phyloP scores from a whole-genome alignment of 768 basidiomycete genomes.

The Kwoniella newhampshirensis region DNA sequence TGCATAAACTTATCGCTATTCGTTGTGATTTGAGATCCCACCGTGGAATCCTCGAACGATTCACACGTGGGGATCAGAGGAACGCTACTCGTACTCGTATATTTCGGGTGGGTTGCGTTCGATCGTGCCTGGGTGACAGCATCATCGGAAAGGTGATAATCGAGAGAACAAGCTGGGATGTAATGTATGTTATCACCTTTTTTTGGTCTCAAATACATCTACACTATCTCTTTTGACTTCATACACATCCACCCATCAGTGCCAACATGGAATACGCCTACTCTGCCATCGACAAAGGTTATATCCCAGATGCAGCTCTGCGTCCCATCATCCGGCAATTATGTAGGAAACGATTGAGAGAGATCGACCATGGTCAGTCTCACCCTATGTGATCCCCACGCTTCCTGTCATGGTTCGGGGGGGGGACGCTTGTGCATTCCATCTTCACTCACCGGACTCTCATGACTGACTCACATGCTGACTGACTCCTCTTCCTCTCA shows the following conservation, averaged over 20 bases:
- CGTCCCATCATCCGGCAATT: conserved; percentile 59
- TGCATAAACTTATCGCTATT: too few relatives aligned
- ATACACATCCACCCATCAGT: background rate
- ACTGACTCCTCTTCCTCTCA: background rate
- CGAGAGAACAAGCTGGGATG: too few relatives aligned
- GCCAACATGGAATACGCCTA: conserved; percentile 48
- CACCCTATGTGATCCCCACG: too few relatives aligned
- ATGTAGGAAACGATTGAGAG: conserved; percentile 60
- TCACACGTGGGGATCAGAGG: too few relatives aligned
- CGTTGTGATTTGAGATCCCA: too few relatives aligned
- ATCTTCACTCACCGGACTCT: background rate
- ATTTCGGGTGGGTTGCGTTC: background rate
- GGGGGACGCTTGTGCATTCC: too few relatives aligned
- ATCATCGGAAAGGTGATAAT: too few relatives aligned
- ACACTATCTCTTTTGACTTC: background rate
- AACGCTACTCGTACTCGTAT: too few relatives aligned
- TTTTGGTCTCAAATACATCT: too few relatives aligned
- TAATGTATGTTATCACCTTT: too few relatives aligned
- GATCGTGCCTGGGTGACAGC: conserved; percentile 10
- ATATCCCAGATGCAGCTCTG: conserved; percentile 64
- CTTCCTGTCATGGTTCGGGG: too few relatives aligned
- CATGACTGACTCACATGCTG: background rate
- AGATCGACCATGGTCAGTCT: conserved; percentile 64
- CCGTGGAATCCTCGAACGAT: too few relatives aligned
- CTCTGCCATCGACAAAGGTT: conserved; percentile 56